Percentiles rank a stretch among this genome's conserved stretches.
Conservation (phyloP, 2,329 filamentous ascomycete species). For the Paecilomyces sp. region DNA sequence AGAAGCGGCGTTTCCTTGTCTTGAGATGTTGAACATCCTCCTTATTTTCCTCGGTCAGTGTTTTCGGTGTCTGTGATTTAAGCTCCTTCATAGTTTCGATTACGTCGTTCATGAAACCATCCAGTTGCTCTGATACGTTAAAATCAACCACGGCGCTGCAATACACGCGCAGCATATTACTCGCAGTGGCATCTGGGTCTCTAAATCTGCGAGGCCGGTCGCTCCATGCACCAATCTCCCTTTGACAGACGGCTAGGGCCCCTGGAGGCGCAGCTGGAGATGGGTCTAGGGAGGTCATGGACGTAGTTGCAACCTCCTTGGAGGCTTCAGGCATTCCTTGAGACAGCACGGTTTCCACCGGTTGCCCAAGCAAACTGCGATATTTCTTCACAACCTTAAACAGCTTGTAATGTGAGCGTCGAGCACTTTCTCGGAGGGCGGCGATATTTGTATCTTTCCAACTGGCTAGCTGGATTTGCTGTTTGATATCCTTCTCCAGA, state of each 20-base stretch:
- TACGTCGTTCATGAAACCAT: constrained; percentile 63
- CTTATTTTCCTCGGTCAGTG: constrained; percentile 83
- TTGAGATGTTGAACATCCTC: constrained; percentile 80
- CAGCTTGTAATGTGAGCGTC: constrained; percentile 82
- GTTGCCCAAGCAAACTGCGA: constrained; percentile 66
- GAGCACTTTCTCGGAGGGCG: constrained; percentile 79
- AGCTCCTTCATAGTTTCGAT: constrained; percentile 63
- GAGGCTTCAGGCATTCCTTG: constrained; percentile 27
- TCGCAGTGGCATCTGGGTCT: constrained; percentile 61
- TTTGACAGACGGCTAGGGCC: constrained; percentile 25
- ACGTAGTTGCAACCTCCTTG: constrained; percentile 15
- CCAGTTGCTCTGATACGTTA: constrained; percentile 53
- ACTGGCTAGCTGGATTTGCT: constrained; percentile 85
- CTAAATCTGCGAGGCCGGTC: constrained; percentile 58
- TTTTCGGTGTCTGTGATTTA: constrained; percentile 72
- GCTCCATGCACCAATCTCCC: constrained; percentile 24
- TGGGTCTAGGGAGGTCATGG: constrained; percentile 6
- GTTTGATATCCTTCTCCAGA: constrained; percentile 88
- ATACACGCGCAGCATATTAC: constrained; percentile 64
- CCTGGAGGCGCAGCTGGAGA: constrained; percentile 18
- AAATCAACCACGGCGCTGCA: constrained; percentile 46
- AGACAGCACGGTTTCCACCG: constrained; percentile 56
- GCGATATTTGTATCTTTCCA: constrained; percentile 98
- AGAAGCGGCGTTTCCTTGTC: constrained; percentile 79
- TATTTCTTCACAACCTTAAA: constrained; percentile 91